A percentile compares a stretch with the other conserved stretches of the same genome.
Evolutionary conservation across 1,139 yeast genomes (phyloP).

Genomic region (Debaryomyces fabryi): DNA sequence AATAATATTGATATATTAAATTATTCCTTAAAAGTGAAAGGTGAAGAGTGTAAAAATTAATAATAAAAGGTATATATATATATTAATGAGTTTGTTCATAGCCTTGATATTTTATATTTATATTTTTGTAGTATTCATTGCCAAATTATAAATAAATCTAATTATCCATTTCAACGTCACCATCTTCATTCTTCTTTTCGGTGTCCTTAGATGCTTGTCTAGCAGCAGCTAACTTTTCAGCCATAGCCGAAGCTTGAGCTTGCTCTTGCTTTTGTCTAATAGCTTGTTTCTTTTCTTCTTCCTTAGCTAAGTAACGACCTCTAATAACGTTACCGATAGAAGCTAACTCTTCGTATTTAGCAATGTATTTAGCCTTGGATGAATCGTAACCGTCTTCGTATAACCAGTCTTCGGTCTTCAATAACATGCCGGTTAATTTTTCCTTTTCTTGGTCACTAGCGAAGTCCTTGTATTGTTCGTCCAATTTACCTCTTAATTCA

Average conservation of each 20-base stretch:
- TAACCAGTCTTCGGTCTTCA: constrained; percentile 96
- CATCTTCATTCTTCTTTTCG: constrained; percentile 29
- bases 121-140: constrained; percentile 1
- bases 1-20: background rate
- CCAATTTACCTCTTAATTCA: constrained; percentile 95
- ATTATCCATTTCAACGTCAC: constrained; percentile 44
- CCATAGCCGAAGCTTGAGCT: constrained; percentile 81
- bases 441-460: constrained; percentile 90
- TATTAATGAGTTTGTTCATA: background rate
- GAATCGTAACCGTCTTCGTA: constrained; percentile 97
- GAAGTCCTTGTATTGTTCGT: constrained; percentile 85
- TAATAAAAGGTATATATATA: background rate
- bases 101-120: background rate
- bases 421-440: constrained; percentile 70
- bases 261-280: constrained; percentile 87
- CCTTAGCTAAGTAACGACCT: constrained; percentile 93
- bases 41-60: background rate
- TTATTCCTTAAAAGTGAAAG: background rate
- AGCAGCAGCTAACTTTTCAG: constrained; percentile 87
- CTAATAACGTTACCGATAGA: constrained; percentile 91
- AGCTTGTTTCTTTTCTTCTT: constrained; percentile 94
- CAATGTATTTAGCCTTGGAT: constrained; percentile 94
- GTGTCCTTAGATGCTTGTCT: constrained; percentile 51
- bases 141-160: constrained; percentile 7
- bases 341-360: constrained; percentile 96